phyloP scores from a whole-genome alignment of 768 basidiomycete genomes.

The Lactifluus echinatus region DNA sequence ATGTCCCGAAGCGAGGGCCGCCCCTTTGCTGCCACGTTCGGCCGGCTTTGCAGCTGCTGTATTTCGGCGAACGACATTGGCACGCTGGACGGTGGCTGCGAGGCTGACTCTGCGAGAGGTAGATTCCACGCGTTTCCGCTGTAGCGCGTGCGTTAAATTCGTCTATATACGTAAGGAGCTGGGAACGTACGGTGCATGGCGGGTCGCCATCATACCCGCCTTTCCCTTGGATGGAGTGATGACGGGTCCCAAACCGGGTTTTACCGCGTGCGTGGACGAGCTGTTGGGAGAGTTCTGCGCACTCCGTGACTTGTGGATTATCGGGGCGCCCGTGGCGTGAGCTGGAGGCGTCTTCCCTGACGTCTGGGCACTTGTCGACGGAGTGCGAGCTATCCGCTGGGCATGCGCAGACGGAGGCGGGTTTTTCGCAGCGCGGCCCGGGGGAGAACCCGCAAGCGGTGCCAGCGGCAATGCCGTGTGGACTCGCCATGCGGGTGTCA shows the following conservation, averaged over 20 bases:
- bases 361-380: neutral
- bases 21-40: constrained; percentile 37
- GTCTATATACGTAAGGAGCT: neutral
- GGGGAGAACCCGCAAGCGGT: neutral
- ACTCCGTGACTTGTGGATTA: constrained; percentile 3
- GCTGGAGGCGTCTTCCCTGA: neutral
- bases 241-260: constrained; percentile 49
- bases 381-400: neutral
- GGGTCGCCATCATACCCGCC: constrained; percentile 27
- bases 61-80: constrained; percentile 72
- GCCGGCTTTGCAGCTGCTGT: constrained; percentile 65
- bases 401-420: neutral
- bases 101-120: constrained; percentile 42
- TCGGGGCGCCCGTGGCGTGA: neutral
- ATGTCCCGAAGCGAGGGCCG: constrained; percentile 70
- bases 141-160: constrained; percentile 5
- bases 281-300: neutral
- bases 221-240: constrained; percentile 41
- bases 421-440: neutral
- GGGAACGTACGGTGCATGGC: constrained; percentile 44
- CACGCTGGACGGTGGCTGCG: constrained; percentile 23
- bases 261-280: neutral
- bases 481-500: neutral
- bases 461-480: neutral
- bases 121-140: constrained; percentile 58